phyloP scores from a whole-genome alignment of 192 early-diverging fungal genomes.

The Pilobolus umbonatus region DNA sequence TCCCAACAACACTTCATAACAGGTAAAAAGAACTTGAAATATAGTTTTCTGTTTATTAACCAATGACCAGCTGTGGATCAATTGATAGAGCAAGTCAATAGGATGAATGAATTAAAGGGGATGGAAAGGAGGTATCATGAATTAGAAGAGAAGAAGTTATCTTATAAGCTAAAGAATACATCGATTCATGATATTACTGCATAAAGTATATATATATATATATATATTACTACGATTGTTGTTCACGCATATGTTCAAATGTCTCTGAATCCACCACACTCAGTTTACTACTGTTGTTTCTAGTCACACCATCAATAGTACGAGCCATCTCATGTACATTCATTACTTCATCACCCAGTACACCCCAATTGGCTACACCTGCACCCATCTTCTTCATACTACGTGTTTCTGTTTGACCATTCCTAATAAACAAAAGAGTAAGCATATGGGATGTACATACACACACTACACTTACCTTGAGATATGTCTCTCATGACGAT shows the following conservation, averaged over 20 bases:
- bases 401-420: conserved; percentile 18
- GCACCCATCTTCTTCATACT: conserved; percentile 19
- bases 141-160: conserved; percentile 12
- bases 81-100: conserved; percentile 21
- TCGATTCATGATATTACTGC: background rate
- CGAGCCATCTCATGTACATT: conserved; percentile 15
- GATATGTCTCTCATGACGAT: conserved; percentile 13
- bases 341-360: conserved; percentile 16
- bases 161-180: conserved; percentile 5
- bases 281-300: background rate
- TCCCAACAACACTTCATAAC: conserved; percentile 35
- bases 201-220: no score
- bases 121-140: conserved; percentile 17
- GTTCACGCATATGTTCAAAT: conserved; percentile 17
- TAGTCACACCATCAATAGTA: background rate
- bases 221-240: background rate
- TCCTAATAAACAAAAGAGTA: background rate
- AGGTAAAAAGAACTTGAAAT: conserved; percentile 15
- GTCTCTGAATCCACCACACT: conserved; percentile 24
- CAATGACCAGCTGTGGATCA: background rate
- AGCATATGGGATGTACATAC: background rate
- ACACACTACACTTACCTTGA: conserved; percentile 1
- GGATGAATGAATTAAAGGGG: conserved; percentile 3
- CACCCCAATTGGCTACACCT: conserved; percentile 27
- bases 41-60: background rate